Conservation (phyloP, 345 rosid genomes). For the Citrus reticulata region DNA sequence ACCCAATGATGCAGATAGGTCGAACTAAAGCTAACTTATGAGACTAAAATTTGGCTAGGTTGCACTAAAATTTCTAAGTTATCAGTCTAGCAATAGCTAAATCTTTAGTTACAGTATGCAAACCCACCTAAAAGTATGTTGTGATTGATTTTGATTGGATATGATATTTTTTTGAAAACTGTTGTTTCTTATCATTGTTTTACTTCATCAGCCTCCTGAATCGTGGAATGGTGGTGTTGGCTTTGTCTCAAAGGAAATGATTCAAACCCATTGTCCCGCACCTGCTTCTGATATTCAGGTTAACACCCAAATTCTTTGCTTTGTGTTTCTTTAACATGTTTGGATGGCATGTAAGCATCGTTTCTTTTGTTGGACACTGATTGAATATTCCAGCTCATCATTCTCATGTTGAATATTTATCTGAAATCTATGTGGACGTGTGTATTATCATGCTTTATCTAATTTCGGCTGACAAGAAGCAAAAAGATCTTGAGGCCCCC, state of each 20-base stretch:
- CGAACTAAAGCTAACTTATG: background rate
- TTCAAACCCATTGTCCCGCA: slow-evolving; percentile 72
- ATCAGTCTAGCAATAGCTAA: background rate
- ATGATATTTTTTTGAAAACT: background rate
- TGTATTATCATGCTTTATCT: background rate
- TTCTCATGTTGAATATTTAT: background rate
- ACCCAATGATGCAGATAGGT: background rate
- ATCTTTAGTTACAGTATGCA: background rate
- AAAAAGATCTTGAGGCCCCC: background rate
- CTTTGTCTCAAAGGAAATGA: slow-evolving; percentile 89
- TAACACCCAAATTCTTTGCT: background rate
- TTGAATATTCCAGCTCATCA: background rate
- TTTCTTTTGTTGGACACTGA: background rate
- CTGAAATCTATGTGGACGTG: background rate
- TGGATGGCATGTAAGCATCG: background rate
- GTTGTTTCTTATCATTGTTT: background rate
- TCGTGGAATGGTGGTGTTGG: slow-evolving; percentile 90
- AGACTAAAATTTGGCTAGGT: background rate
- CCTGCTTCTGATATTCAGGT: slow-evolving; percentile 77
- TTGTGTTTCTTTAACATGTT: background rate
- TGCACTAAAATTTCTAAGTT: background rate
- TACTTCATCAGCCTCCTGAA: slow-evolving; percentile 73
- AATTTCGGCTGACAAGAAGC: background rate
- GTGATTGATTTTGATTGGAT: background rate
- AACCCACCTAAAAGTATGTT: background rate